These are phyloP conservation scores for Zelonia costaricensis DNA, from an alignment of 208 protist genomes.

Conservation along the genomic window DNA sequence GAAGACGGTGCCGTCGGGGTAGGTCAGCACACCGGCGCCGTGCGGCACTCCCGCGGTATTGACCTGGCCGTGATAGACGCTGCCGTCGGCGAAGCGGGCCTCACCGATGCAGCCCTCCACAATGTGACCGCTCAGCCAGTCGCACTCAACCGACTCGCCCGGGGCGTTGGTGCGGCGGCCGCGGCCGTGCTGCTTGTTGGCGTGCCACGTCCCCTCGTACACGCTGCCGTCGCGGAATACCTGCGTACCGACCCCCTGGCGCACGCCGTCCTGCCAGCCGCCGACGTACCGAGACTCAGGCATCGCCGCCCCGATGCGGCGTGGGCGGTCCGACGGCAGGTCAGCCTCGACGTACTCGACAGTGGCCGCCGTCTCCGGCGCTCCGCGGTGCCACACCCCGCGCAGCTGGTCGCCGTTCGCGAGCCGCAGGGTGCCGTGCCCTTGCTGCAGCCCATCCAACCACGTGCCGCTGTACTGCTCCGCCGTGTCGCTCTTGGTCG, in stretches of 20 bases:
- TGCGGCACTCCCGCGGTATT: conserved; percentile 57
- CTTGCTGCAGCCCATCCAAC: conserved; percentile 82
- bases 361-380: conserved; percentile 54
- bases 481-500: conserved; percentile 11
- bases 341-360: conserved; percentile 56
- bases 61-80: conserved; percentile 73
- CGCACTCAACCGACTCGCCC: conserved; percentile 65
- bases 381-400: conserved; percentile 73
- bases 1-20: conserved; percentile 85
- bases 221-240: conserved; percentile 70
- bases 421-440: conserved; percentile 68
- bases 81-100: conserved; percentile 68
- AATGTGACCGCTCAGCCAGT: conserved; percentile 58
- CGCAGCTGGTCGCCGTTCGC: conserved; percentile 79
- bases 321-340: conserved; percentile 20
- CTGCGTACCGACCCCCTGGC: conserved; percentile 65
- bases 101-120: conserved; percentile 54
- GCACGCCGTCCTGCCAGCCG: conserved; percentile 64
- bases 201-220: conserved; percentile 81
- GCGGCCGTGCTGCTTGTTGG: conserved; percentile 68
- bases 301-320: not conserved
- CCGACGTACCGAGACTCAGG: conserved; percentile 76
- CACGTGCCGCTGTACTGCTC: conserved; percentile 81
- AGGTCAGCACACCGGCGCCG: conserved; percentile 66
- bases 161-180: conserved; percentile 57